A percentile compares a stretch with the other conserved stretches of the same genome.
phyloP scores from a whole-genome alignment of 768 basidiomycete genomes.

The Epithele typhae region DNA sequence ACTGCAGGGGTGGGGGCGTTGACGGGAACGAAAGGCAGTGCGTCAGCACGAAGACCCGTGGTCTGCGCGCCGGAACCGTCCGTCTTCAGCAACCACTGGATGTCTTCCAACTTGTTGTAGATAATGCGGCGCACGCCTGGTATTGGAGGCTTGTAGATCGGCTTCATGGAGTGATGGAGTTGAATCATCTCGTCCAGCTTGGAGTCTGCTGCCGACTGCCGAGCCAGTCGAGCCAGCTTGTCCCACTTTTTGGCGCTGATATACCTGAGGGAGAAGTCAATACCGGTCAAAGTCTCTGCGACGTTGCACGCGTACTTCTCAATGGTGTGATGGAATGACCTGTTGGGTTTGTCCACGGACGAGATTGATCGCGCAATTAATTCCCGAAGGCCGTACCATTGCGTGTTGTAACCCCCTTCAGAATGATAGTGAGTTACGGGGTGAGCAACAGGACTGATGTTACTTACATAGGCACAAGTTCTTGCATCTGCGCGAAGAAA shows the following conservation, averaged over 20 bases:
- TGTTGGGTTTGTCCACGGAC: background rate
- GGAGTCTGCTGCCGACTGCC: conserved; percentile 17
- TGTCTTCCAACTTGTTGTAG: conserved; percentile 26
- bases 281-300: too few species aligned
- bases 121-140: conserved; percentile 26
- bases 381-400: background rate
- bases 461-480: conserved; percentile 40
- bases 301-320: conserved; percentile 7
- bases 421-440: too few species aligned
- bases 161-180: conserved; percentile 8
- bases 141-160: background rate
- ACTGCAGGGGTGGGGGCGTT: too few species aligned
- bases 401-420: conserved; percentile 1
- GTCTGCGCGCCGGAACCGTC: background rate
- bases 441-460: too few species aligned
- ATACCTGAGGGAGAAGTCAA: conserved; percentile 20
- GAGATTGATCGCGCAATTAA: conserved; percentile 1
- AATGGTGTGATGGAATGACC: background rate
- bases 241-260: conserved; percentile 25
- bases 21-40: conserved; percentile 19
- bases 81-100: conserved; percentile 26
- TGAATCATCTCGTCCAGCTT: conserved; percentile 25
- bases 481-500: conserved; percentile 34
- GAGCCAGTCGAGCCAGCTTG: conserved; percentile 21
- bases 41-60: conserved; percentile 1